A percentile compares a stretch with the other conserved stretches of the same genome.
These are phyloP conservation scores for Aspergillus novoparasiticus DNA, from an alignment of 2,329 filamentous ascomycete genomes.

Conservation along the genomic window DNA sequence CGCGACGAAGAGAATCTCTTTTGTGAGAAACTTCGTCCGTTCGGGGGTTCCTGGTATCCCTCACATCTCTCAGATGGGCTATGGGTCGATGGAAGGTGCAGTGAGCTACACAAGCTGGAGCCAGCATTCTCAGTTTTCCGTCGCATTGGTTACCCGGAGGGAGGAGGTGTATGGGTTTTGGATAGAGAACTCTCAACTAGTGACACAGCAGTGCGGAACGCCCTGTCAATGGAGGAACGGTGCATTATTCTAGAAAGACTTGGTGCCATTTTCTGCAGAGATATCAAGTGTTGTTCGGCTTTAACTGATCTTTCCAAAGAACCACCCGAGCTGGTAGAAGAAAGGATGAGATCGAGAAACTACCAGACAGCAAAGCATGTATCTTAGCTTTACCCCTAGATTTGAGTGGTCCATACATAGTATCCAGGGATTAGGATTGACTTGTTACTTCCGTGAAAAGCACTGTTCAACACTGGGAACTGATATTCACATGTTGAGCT, in stretches of 20 bases:
- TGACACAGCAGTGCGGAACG: conserved; percentile 1
- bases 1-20: conserved; percentile 7
- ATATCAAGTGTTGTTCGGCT: background rate
- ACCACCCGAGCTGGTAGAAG: background rate
- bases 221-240: conserved; percentile 10
- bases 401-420: background rate
- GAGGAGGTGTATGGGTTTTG: conserved; percentile 7
- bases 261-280: conserved; percentile 3
- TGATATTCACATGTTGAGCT: background rate
- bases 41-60: conserved; percentile 7
- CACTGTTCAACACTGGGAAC: background rate
- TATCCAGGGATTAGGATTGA: background rate
- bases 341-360: background rate
- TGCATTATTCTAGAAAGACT: conserved; percentile 1
- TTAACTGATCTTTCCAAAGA: conserved; percentile 2
- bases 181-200: background rate
- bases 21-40: conserved; percentile 1
- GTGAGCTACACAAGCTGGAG: background rate
- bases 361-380: background rate
- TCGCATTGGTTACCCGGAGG: background rate
- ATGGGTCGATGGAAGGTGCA: background rate
- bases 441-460: background rate
- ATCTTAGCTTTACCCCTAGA: background rate
- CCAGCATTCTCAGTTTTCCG: conserved; percentile 3
- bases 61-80: background rate